Conservation (phyloP, 2,329 filamentous ascomycete genomes). For the Ascochyta pisi region DNA sequence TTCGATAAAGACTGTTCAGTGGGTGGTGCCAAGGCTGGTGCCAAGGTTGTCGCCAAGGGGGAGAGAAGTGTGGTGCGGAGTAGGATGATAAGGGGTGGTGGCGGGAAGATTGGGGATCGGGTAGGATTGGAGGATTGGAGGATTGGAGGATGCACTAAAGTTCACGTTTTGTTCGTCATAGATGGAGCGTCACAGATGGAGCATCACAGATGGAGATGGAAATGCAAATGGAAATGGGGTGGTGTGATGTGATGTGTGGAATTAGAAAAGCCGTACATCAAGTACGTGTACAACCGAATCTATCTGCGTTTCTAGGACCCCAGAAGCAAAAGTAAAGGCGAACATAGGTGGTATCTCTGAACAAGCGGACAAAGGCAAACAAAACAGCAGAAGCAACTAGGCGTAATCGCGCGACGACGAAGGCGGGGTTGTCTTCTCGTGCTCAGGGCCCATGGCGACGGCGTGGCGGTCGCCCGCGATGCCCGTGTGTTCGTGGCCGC, state of each 20-base stretch:
- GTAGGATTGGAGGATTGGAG: no score
- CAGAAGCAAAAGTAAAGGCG: neutral
- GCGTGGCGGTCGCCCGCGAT: conserved; percentile 62
- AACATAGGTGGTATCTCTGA: conserved; percentile 25
- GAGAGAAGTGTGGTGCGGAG: no score
- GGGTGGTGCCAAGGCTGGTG: no score
- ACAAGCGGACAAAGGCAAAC: conserved; percentile 10
- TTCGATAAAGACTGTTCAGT: no score
- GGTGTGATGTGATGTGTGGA: neutral
- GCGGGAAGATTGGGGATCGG: no score
- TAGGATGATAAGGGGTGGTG: no score
- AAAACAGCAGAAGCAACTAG: conserved; percentile 7
- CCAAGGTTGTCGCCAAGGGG: no score
- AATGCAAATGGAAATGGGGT: no score
- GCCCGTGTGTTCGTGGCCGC: conserved; percentile 55
- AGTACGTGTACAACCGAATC: conserved; percentile 7
- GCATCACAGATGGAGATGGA: no score
- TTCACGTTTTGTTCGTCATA: no score
- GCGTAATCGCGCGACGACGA: conserved; percentile 17
- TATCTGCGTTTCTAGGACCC: conserved; percentile 1
- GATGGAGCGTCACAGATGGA: no score
- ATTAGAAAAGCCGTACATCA: conserved; percentile 14
- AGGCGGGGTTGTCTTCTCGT: conserved; percentile 38
- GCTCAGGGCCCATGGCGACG: conserved; percentile 54
- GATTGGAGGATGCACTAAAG: no score